Conservation (phyloP, 495 filamentous ascomycete species). For the Xylaria castorea region DNA sequence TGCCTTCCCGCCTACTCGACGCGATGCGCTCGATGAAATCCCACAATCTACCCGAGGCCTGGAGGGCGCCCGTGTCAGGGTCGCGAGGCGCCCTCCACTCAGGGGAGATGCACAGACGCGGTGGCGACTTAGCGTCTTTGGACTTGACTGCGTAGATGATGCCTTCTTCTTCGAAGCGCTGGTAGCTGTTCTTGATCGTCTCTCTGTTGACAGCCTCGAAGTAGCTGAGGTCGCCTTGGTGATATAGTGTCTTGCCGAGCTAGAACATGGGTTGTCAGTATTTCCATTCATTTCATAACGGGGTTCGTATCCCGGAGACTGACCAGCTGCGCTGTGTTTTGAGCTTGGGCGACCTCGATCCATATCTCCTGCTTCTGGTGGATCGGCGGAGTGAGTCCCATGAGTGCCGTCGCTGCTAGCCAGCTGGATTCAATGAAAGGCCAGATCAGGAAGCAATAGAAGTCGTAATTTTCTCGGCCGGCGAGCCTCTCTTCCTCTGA, state of each 20-base stretch:
- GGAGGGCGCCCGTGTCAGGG: slow-evolving; percentile 61
- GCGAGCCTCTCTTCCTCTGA: slow-evolving; percentile 73
- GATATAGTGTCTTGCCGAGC: slow-evolving; percentile 96
- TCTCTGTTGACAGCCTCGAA: slow-evolving; percentile 99
- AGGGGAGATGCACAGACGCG: slow-evolving; percentile 68
- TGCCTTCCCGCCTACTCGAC: slow-evolving; percentile 82
- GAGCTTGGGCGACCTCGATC: slow-evolving; percentile 78
- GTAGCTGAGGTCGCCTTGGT: slow-evolving; percentile 95
- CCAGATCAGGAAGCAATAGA: slow-evolving; percentile 98
- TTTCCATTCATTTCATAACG: neutral
- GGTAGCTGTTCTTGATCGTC: slow-evolving; percentile 89
- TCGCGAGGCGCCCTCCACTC: slow-evolving; percentile 82
- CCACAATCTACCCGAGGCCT: slow-evolving; percentile 80
- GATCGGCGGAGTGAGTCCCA: slow-evolving; percentile 80
- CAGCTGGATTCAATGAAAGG: slow-evolving; percentile 94
- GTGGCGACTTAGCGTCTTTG: slow-evolving; percentile 62
- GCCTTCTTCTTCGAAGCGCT: slow-evolving; percentile 87
- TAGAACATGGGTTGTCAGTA: slow-evolving; percentile 45
- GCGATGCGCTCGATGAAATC: slow-evolving; percentile 89
- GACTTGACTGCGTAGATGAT: slow-evolving; percentile 76
- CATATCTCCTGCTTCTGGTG: slow-evolving; percentile 68
- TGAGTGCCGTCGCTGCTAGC: slow-evolving; percentile 85
- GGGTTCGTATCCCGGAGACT: slow-evolving; percentile 32
- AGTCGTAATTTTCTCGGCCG: slow-evolving; percentile 93
- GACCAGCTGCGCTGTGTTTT: slow-evolving; percentile 84